A percentile compares a stretch with the other conserved stretches of the same genome.
phyloP scores from a whole-genome alignment of 257 asterid species.

The Solanum lignicaule region DNA sequence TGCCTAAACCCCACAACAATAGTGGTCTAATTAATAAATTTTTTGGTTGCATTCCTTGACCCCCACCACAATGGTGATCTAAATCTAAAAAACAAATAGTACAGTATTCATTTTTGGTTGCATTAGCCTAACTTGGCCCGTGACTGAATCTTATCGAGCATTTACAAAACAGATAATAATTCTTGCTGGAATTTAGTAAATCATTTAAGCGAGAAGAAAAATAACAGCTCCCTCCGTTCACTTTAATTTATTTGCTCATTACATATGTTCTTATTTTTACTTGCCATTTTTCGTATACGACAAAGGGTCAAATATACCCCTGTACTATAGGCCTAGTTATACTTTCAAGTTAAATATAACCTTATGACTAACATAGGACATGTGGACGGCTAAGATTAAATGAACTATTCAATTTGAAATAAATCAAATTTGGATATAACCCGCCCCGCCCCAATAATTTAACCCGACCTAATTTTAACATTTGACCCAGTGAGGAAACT shows the following conservation, averaged over 20 bases:
- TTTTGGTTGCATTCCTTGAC: background rate
- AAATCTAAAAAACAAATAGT: background rate
- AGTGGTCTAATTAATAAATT: background rate
- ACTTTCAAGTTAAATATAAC: no score
- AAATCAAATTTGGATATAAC: no score
- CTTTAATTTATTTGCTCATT: no score
- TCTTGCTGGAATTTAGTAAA: background rate
- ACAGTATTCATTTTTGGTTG: background rate
- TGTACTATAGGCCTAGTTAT: no score
- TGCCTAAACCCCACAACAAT: background rate
- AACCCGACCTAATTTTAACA: no score
- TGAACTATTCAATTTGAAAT: no score
- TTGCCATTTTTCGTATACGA: no score
- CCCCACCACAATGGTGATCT: background rate
- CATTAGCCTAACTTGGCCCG: background rate
- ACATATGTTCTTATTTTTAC: no score
- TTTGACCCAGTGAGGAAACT: background rate
- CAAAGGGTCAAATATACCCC: no score
- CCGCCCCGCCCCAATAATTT: no score
- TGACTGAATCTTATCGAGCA: background rate
- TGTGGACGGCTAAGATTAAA: no score
- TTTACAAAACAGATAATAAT: background rate
- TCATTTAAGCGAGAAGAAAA: background rate
- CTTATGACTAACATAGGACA: no score
- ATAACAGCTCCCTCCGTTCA: background rate